Conservation (phyloP, 1,284 basidiomycete genomes). For the Heterobasidion occidentale region DNA sequence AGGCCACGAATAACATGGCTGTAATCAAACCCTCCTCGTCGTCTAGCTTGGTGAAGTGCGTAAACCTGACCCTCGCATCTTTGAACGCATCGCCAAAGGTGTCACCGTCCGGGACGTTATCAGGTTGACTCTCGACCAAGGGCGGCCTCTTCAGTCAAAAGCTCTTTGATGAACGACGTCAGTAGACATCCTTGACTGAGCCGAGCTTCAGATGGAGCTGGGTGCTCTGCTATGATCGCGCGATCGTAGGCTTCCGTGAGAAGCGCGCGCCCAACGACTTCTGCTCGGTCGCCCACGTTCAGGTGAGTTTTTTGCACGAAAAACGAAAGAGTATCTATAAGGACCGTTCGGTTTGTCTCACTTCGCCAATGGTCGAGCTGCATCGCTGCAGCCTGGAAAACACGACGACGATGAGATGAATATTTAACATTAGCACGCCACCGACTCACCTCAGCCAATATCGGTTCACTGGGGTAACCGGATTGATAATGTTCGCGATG, state of each 20-base stretch:
- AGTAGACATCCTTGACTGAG: neutral
- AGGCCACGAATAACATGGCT: neutral
- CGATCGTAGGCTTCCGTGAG: neutral
- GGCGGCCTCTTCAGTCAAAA: neutral
- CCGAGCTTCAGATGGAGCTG: neutral
- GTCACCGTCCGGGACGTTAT: conserved; percentile 2
- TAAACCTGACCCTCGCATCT: conserved; percentile 13
- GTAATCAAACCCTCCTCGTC: conserved; percentile 10
- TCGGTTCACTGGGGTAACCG: neutral
- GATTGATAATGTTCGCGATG: neutral
- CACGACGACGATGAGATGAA: too few species aligned
- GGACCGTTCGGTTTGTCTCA: too few species aligned
- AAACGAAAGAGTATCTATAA: neutral
- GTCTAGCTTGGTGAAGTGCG: conserved; percentile 14
- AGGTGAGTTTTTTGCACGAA: neutral
- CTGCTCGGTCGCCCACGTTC: neutral
- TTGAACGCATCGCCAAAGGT: conserved; percentile 12
- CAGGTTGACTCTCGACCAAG: neutral
- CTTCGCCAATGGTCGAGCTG: neutral
- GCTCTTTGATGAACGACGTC: neutral
- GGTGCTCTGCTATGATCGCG: neutral
- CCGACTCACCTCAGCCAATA: neutral
- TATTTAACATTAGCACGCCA: neutral
- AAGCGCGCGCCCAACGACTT: neutral
- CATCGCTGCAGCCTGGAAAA: neutral